Evolutionary conservation across 1,139 yeast genomes (phyloP).

Genomic region (Pichia sp.): DNA sequence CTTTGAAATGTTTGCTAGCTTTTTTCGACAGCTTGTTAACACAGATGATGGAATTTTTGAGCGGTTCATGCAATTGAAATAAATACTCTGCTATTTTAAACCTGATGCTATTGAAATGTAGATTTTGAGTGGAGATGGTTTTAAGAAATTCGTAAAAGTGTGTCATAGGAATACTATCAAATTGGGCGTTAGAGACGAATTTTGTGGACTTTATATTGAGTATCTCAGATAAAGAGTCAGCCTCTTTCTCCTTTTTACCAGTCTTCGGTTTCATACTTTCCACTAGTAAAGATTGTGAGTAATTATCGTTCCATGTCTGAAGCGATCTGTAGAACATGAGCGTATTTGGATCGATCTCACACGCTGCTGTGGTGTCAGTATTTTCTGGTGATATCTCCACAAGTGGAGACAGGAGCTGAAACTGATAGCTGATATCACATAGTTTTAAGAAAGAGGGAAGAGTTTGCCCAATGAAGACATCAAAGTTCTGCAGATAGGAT

Average conservation of each 20-base stretch:
- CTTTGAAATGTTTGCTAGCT: slow-evolving; percentile 25
- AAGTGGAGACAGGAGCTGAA: slow-evolving; percentile 6
- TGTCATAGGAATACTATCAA: slow-evolving; percentile 13
- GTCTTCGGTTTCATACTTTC: slow-evolving; percentile 15
- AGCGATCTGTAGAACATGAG: slow-evolving; percentile 34
- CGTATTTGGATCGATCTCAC: slow-evolving; percentile 15
- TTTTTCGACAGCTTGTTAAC: slow-evolving; percentile 26
- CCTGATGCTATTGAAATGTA: slow-evolving; percentile 45
- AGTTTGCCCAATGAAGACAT: slow-evolving; percentile 10
- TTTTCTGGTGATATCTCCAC: too few species aligned
- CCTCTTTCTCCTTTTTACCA: slow-evolving; percentile 4
- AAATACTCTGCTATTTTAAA: slow-evolving; percentile 36
- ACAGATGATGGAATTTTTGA: slow-evolving; percentile 24
- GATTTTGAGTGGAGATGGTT: slow-evolving; percentile 26
- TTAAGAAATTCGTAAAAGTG: slow-evolving; percentile 28
- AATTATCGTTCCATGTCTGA: slow-evolving; percentile 36
- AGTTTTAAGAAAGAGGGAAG: slow-evolving; percentile 15
- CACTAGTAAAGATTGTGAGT: slow-evolving; percentile 27
- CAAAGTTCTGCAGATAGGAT: slow-evolving; percentile 14
- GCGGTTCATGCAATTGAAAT: slow-evolving; percentile 22
- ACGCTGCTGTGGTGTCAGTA: too few species aligned
- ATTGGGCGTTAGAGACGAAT: slow-evolving; percentile 13
- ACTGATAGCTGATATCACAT: slow-evolving; percentile 10
- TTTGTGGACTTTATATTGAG: slow-evolving; percentile 20
- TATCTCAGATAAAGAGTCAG: slow-evolving; percentile 30